Conservation (phyloP, 345 rosid species). For the Eucalyptus urophylla region DNA sequence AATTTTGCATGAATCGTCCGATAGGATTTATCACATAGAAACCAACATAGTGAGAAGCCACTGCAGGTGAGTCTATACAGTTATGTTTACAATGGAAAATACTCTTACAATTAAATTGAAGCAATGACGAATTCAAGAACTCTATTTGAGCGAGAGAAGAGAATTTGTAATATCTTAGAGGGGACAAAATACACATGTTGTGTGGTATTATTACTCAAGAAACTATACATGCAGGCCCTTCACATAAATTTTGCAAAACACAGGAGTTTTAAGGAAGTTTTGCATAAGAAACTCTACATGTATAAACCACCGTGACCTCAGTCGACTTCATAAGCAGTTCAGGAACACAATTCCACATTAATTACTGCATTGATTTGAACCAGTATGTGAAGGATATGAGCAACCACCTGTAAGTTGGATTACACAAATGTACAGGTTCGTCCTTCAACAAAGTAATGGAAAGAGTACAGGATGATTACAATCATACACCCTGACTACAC, state of each 20-base stretch:
- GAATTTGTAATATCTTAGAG: background rate
- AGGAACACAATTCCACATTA: background rate
- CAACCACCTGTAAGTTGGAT: background rate
- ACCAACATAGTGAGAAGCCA: background rate
- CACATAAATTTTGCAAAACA: background rate
- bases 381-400: background rate
- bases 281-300: too few relatives aligned
- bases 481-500: background rate
- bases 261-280: background rate
- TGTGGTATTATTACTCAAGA: background rate
- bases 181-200: background rate
- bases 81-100: background rate
- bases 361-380: background rate
- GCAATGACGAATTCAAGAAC: background rate
- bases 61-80: background rate
- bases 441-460: background rate
- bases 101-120: background rate
- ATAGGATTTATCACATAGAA: background rate
- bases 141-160: background rate
- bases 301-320: background rate
- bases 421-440: background rate
- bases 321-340: background rate
- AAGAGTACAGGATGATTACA: background rate
- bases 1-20: background rate
- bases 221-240: background rate